Evolutionary conservation across 1,139 yeast species (phyloP), one percentile per base, ranked within the genome.

Genomic region (Neolecta irregularis): DNA sequence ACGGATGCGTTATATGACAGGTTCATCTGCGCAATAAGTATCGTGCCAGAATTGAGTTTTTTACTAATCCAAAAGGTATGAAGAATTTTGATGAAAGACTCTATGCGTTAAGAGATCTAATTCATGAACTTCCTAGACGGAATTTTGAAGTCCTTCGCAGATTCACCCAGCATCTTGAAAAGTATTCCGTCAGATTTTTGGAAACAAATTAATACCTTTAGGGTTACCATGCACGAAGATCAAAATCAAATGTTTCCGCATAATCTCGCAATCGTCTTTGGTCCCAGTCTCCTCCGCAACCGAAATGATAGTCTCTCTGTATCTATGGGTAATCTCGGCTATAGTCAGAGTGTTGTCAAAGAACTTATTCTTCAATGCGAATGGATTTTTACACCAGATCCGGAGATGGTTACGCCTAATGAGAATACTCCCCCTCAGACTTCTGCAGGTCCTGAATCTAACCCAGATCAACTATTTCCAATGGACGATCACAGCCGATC

Each of bases 191-290:
- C 3, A 22, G 19, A 17, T 24, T 2, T 11, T 11, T 16, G 20
- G 13, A 28, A 13, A 2, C 22, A 28, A 28, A 13, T 25, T 9
- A 2, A 5, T 8, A 20, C 22, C 22, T 74, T 77, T 46, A 69
- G 76, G 37, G 74, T 88, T 6, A 72, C 77, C 18, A 65, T 69
- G 17, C 65, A 74, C 41, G 76, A 75, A 49, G 62, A 65, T n/a
- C 50, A 58, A 24, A 80, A 80, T 49, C 67, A 91, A 52, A 85
- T 85, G 96, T 72, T 73, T 32, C 64, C 73, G 36, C 75, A 74
- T 49, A 74, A 76, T 40, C 57, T 83, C 46, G 77, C 92, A 33
- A 79, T 79, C 36, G 81, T 88, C 36, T 88, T 96, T 96, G 94
- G 95, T 0, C 93, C 94, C 7, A 83, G 80, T 2, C 58, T 88